These are phyloP conservation scores for Dendrocalamus latiflorus DNA, from an alignment of 202 grass and related monocot species.

Conservation along the genomic window DNA sequence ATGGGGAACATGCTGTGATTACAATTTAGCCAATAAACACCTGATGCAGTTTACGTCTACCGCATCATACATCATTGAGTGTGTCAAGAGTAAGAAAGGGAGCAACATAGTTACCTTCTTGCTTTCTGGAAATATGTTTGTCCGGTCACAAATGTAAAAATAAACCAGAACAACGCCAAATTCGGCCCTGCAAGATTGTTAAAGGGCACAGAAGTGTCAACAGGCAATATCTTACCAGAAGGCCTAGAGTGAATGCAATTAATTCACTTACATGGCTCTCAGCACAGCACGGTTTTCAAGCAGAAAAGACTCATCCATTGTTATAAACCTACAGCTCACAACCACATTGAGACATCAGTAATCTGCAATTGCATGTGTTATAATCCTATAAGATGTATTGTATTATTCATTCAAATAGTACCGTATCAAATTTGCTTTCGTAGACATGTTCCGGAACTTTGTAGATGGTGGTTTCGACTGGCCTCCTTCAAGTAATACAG, in stretches of 20 bases:
- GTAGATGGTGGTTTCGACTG: constrained; percentile 61
- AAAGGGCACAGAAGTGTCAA: neutral
- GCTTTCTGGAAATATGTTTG: constrained; percentile 79
- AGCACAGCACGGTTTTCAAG: constrained; percentile 69
- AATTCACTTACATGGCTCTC: constrained; percentile 70
- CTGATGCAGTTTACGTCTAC: neutral
- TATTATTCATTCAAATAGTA: constrained; percentile 27
- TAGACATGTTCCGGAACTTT: constrained; percentile 54
- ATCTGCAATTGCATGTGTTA: neutral
- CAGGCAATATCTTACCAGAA: neutral
- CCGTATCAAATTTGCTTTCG: constrained; percentile 77
- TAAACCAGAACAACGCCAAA: constrained; percentile 70
- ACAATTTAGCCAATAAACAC: neutral
- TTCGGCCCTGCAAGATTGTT: constrained; percentile 61
- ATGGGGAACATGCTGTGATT: neutral
- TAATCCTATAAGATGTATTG: neutral
- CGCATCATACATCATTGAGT: neutral
- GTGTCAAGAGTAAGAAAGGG: neutral
- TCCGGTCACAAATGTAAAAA: constrained; percentile 93
- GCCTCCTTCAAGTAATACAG: constrained; percentile 80
- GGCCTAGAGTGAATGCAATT: constrained; percentile 5
- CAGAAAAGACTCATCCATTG: constrained; percentile 85
- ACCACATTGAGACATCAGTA: constrained; percentile 7
- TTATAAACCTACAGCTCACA: constrained; percentile 65
- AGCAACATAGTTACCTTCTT: constrained; percentile 58